Base-by-base conservation (phyloP, 257 asterid species). In the Avicennia marina region DNA sequence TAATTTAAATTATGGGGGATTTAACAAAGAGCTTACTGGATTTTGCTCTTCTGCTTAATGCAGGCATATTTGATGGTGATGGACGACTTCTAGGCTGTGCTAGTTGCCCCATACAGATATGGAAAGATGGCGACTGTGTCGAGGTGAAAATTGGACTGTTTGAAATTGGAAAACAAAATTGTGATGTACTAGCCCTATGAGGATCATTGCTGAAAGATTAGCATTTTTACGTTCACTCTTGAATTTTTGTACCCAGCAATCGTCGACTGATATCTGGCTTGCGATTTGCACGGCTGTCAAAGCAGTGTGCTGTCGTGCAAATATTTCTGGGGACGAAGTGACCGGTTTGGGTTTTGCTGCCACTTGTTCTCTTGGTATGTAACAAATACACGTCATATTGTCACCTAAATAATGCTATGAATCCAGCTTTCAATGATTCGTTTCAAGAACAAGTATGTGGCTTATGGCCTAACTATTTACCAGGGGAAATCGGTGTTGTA, bases 221-320 rank as follows among this genome's bases (percentile, higher is more conserved):
- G 2, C n/a, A 1, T 3, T 43, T 27, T 25, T 40, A 34, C 53
- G 53, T 21, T 17, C 33, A 31, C 25, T 52, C 63, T 34, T 55
- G 27, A 54, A 36, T 51, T 24, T 63, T 65, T 27, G 53, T 46
- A 34, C 61, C 48, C 78, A 90, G 98, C 97, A 91, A 91, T 91
- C 98, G 58, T 91, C 98, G 6, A 91, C 98, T 64, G 98, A 91
- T 82, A 86, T 91, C 56, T 91, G 98, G 98, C 93, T 83, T 68
- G 98, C 98, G 16, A 76, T 88, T 77, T 88, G 98, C 81, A 73
- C 97, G 56, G 95, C 98, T 58, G 97, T 91, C 40, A 88, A 84
- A 77, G 72, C 84, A 19, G 95, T 95, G 38, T 81, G 97, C 63
- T 59, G 81, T 58, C 72, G 72, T 58, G 89, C 95, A 67, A 81